phyloP scores from a whole-genome alignment of 768 basidiomycete species.

The Kwoniella sp. region DNA sequence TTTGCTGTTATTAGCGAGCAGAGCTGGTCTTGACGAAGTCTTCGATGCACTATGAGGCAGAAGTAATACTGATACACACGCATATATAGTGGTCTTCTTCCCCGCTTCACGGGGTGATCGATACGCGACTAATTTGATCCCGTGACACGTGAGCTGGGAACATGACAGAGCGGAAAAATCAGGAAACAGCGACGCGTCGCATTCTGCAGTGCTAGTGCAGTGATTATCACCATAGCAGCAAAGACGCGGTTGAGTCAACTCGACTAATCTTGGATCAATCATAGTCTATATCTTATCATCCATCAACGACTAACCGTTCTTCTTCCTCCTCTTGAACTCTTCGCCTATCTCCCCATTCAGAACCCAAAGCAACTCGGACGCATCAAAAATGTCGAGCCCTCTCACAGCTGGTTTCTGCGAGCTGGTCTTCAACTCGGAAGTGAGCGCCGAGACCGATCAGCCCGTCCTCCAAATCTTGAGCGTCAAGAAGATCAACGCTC shows the following conservation, averaged over 20 bases:
- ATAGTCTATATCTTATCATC: background rate
- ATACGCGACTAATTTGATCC: background rate
- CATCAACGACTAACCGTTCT: conserved; percentile 13
- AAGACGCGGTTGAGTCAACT: background rate
- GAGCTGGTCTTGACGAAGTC: too few relatives aligned
- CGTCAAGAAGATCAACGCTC: conserved; percentile 70
- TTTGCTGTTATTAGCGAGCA: too few relatives aligned
- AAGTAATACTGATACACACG: too few relatives aligned
- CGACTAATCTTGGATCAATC: background rate
- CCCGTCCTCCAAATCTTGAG: conserved; percentile 78
- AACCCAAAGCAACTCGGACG: background rate
- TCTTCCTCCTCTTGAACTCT: conserved; percentile 20
- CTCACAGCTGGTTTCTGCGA: conserved; percentile 48
- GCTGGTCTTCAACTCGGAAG: conserved; percentile 35
- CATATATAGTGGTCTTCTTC: too few relatives aligned
- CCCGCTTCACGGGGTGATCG: background rate
- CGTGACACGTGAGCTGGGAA: conserved; percentile 1
- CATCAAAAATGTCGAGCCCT: conserved; percentile 42
- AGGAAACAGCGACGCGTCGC: conserved; percentile 1
- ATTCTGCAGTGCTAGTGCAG: background rate
- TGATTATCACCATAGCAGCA: background rate
- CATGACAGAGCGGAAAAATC: background rate
- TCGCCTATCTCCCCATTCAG: background rate
- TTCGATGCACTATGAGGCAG: too few relatives aligned
- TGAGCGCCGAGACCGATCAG: conserved; percentile 39